Evolutionary conservation across 2,329 filamentous ascomycete species (phyloP), one percentile per base, ranked within the genome.

Genomic region (Paraphoma chrysanthemicola): DNA sequence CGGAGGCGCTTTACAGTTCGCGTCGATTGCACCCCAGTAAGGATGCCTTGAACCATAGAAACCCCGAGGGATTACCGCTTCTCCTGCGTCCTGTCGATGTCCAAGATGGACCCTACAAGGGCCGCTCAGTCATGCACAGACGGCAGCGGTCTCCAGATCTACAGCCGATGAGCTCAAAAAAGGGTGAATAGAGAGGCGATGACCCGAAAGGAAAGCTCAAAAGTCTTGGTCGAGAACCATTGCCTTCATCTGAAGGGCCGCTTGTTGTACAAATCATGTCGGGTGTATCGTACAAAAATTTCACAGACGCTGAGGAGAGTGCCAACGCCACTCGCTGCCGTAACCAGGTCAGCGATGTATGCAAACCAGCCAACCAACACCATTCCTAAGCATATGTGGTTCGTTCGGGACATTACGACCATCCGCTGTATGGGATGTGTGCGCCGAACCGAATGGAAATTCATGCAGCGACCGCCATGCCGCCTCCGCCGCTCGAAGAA

Each of bases 291-390:
- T 70, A 73, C 68, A 72, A 61, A 61, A 72, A 69, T 71, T 67
- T 62, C 64, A 70, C 68, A 72, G 62, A 65, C 70, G 69, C 63
- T 70, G 70, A 72, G 70, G 63, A 71, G 70, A 72, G 69, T 73
- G 67, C 64, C 59, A 73, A 73, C 69, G 69, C 69, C 70, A 60
- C 64, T 65, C 69, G 70, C 69, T 54, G 54, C 69, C 62, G 51
- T 60, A 66, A 56, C 54, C 56, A 53, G 60, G 47, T 56, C 60
- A 54, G 60, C 66, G 66, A 68, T 62, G 67, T 64, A 72, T 73
- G 70, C 70, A 69, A 65, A 56, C 60, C 60, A 58, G 54, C 60
- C 66, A 59, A 62, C 53, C 51, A 66, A 60, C 57, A 64, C 58
- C 62, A 46, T 52, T 59, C 62, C 60, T 57, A 23, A 42, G 51